phyloP scores from a whole-genome alignment of 106 monocot species.

The Alisma plantagoaquatica region DNA sequence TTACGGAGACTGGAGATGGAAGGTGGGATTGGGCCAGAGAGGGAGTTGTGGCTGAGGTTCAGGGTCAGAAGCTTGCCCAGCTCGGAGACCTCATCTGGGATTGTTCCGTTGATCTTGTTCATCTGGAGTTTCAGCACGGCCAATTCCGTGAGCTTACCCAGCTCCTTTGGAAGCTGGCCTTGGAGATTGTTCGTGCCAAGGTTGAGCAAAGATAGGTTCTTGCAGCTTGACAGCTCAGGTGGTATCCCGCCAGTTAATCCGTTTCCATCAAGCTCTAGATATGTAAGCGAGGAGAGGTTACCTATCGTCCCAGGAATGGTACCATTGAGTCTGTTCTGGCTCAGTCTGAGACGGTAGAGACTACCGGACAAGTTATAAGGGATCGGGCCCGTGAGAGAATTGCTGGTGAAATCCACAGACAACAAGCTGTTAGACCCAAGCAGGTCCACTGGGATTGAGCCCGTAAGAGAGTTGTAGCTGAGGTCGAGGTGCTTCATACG shows the following conservation, averaged over 20 bases:
- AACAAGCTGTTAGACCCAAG: slow-evolving; percentile 15
- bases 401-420: slow-evolving; percentile 30
- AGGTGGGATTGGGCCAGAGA: slow-evolving; percentile 30
- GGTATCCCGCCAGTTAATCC: slow-evolving; percentile 17
- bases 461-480: slow-evolving; percentile 31
- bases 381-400: slow-evolving; percentile 21
- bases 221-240: slow-evolving; percentile 17
- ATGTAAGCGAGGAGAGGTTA: slow-evolving; percentile 5
- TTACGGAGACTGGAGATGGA: slow-evolving; percentile 18
- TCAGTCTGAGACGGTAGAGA: slow-evolving; percentile 31
- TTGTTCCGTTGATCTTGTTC: slow-evolving; percentile 32
- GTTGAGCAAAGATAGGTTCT: slow-evolving; percentile 34
- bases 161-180: slow-evolving; percentile 21
- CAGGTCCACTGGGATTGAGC: slow-evolving; percentile 22
- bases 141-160: slow-evolving; percentile 35
- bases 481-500: slow-evolving; percentile 32
- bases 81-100: slow-evolving; percentile 29
- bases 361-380: slow-evolving; percentile 13
- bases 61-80: slow-evolving; percentile 21
- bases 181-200: slow-evolving; percentile 33
- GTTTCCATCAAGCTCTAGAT: slow-evolving; percentile 30
- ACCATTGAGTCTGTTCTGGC: slow-evolving; percentile 21
- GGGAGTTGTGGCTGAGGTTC: slow-evolving; percentile 40
- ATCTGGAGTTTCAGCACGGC: slow-evolving; percentile 43
- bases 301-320: slow-evolving; percentile 23